These are phyloP conservation scores for Lactuca sativa DNA, from an alignment of 129 eudicot species.

Conservation along the genomic window DNA sequence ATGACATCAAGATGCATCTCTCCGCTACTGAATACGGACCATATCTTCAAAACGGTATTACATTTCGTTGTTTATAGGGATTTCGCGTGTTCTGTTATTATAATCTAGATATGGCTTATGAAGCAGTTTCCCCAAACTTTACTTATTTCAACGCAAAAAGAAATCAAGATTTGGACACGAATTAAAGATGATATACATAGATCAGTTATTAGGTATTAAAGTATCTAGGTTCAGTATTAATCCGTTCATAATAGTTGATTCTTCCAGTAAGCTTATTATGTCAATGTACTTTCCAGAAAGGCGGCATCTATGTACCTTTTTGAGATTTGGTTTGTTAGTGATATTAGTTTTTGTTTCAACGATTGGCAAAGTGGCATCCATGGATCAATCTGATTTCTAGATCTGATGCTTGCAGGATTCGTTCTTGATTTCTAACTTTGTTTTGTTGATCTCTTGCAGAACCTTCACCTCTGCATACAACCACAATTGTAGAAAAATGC, in stretches of 20 bases:
- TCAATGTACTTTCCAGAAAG: too few relatives aligned
- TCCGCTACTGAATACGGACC: slow-evolving; percentile 98
- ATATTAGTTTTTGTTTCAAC: too few relatives aligned
- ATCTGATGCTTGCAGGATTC: not conserved
- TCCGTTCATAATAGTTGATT: not conserved
- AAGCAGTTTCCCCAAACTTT: not conserved
- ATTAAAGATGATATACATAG: too few relatives aligned
- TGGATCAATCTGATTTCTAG: not conserved
- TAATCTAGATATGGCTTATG: not conserved
- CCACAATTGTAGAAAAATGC: slow-evolving; percentile 95
- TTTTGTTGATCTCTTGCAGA: slow-evolving; percentile 43
- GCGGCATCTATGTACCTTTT: too few relatives aligned
- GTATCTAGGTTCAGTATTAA: not conserved
- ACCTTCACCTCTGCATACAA: slow-evolving; percentile 91
- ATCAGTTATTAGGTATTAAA: not conserved
- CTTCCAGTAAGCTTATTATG: not conserved
- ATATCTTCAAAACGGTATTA: slow-evolving; percentile 84
- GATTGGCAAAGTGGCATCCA: not conserved
- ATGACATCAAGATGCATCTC: slow-evolving; percentile 97
- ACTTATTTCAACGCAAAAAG: not conserved
- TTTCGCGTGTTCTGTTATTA: not conserved
- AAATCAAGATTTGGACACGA: not conserved
- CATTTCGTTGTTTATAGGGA: not conserved
- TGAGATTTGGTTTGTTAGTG: too few relatives aligned
- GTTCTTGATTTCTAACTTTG: not conserved